A percentile compares a stretch with the other conserved stretches of the same genome.
These are phyloP conservation scores for Entomortierella lignicola DNA, from an alignment of 192 early-diverging fungal species.

Conservation along the genomic window DNA sequence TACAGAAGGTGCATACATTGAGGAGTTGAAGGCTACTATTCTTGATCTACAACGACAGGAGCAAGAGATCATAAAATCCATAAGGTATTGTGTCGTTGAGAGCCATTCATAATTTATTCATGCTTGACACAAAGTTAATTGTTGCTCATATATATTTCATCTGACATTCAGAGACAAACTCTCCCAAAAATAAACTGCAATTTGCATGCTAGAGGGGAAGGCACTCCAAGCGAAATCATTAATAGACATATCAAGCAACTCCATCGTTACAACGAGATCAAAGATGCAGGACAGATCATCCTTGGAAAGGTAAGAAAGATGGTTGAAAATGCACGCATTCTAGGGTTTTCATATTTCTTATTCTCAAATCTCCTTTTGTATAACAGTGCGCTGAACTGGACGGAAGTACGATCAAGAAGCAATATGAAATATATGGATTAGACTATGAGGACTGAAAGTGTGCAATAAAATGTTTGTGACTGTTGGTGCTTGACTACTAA, in stretches of 20 bases:
- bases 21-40: constrained; percentile 34
- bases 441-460: constrained; percentile 51
- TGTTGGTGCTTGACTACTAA: no score
- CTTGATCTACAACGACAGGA: constrained; percentile 26
- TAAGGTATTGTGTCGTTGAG: constrained; percentile 15
- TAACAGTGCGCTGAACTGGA: constrained; percentile 62
- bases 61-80: constrained; percentile 29
- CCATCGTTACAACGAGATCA: constrained; percentile 75
- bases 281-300: constrained; percentile 67
- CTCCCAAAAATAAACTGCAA: background rate
- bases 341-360: background rate
- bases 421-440: constrained; percentile 63
- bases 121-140: background rate
- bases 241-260: constrained; percentile 60
- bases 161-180: background rate
- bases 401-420: constrained; percentile 66
- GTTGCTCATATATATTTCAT: background rate
- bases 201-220: constrained; percentile 35
- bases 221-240: constrained; percentile 54
- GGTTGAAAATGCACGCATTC: no score
- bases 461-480: no score
- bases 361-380: constrained; percentile 24
- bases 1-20: constrained; percentile 36
- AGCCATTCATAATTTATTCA: background rate
- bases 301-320: constrained; percentile 51